Evolutionary conservation across 2,329 filamentous ascomycete genomes (phyloP).

Genomic region (Pseudogymnoascus sp.): DNA sequence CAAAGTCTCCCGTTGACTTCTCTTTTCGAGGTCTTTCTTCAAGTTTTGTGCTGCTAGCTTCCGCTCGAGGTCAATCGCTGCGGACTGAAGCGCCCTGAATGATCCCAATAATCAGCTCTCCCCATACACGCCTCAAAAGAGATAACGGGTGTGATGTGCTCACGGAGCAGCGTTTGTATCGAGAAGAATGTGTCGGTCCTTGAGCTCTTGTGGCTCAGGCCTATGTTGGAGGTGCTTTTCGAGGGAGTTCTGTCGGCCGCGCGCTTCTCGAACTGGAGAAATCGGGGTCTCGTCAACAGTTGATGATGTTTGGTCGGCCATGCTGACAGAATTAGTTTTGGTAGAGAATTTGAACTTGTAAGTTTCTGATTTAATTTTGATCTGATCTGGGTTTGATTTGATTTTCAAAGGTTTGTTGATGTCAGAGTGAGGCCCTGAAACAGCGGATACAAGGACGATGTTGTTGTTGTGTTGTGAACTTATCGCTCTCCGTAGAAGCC

Average conservation of each 20-base stretch:
- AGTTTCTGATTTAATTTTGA: not conserved
- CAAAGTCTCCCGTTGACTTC: constrained; percentile 64
- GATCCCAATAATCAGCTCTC: constrained; percentile 6
- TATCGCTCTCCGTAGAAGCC: not conserved
- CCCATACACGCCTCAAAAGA: not conserved
- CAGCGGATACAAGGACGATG: not conserved
- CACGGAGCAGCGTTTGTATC: constrained; percentile 61
- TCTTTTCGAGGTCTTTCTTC: constrained; percentile 54
- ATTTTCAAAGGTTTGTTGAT: not conserved
- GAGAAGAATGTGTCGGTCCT: constrained; percentile 59
- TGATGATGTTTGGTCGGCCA: constrained; percentile 3
- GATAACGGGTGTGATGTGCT: constrained; percentile 19
- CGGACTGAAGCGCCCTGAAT: constrained; percentile 52
- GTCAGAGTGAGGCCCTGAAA: constrained; percentile 5
- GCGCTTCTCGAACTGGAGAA: constrained; percentile 42
- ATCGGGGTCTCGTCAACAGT: constrained; percentile 50
- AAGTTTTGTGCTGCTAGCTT: constrained; percentile 54
- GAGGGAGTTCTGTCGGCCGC: constrained; percentile 57
- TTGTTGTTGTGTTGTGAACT: not conserved
- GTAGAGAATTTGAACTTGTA: not conserved
- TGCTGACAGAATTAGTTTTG: constrained; percentile 1
- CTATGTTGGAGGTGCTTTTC: constrained; percentile 66
- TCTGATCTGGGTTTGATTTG: not conserved
- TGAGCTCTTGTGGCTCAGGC: constrained; percentile 56
- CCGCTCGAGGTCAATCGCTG: constrained; percentile 54